Conservation (phyloP, 2,329 filamentous ascomycete genomes). For the Colletotrichum incanum region DNA sequence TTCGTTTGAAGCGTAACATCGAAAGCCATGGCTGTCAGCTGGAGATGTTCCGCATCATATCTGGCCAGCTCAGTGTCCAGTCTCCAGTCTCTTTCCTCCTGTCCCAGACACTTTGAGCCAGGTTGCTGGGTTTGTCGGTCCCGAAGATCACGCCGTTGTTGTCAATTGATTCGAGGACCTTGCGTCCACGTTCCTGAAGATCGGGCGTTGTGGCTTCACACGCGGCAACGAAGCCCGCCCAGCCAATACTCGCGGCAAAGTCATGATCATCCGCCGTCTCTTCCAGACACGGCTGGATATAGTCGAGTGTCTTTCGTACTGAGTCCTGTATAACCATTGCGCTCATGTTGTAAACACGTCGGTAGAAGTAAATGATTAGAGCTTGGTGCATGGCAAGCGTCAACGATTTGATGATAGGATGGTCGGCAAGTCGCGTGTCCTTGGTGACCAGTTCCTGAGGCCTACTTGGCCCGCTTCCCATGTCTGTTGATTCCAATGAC, state of each 20-base stretch:
- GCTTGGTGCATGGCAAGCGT: slow-evolving; percentile 59
- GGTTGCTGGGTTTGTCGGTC: slow-evolving; percentile 46
- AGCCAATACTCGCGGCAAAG: slow-evolving; percentile 57
- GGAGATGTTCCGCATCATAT: slow-evolving; percentile 16
- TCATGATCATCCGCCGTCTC: slow-evolving; percentile 53
- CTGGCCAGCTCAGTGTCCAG: slow-evolving; percentile 52
- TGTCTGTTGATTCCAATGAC: slow-evolving; percentile 43
- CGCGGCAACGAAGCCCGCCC: slow-evolving; percentile 61
- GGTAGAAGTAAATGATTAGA: slow-evolving; percentile 62
- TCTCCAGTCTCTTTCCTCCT: slow-evolving; percentile 48
- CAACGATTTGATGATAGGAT: slow-evolving; percentile 50
- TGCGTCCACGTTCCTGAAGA: slow-evolving; percentile 50
- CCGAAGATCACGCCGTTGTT: slow-evolving; percentile 49
- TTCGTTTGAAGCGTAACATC: too few relatives aligned
- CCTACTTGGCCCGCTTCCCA: slow-evolving; percentile 18
- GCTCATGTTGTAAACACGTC: slow-evolving; percentile 58
- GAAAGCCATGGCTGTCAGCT: neutral
- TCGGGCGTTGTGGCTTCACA: slow-evolving; percentile 57
- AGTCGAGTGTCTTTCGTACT: slow-evolving; percentile 55
- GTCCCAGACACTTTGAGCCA: slow-evolving; percentile 51
- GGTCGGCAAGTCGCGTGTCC: slow-evolving; percentile 27
- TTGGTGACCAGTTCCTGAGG: slow-evolving; percentile 9
- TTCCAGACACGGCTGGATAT: slow-evolving; percentile 53
- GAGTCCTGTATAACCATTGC: slow-evolving; percentile 57
- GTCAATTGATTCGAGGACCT: slow-evolving; percentile 48